Evolutionary conservation across 345 rosid species (phyloP), one percentile per base, ranked within the genome.

Genomic region (Cardamine occulta): DNA sequence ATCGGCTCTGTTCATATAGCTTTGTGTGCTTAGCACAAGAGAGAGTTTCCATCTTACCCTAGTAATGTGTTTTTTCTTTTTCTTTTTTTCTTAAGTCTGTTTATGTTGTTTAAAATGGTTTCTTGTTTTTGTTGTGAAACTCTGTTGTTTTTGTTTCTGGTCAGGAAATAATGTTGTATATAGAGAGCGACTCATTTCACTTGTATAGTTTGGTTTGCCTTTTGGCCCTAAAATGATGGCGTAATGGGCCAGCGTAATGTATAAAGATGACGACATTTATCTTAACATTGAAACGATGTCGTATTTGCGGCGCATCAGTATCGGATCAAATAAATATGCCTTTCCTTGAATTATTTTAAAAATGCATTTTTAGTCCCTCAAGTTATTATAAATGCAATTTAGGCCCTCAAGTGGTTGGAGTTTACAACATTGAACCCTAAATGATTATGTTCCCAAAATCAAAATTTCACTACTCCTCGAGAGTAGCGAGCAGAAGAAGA

Each of bases 1-100:
- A 37, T 15, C 80, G 80, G 72, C 72, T 63, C 51, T 76, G 72
- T 77, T 54, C 65, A 70, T 76, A 34, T 54, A 54, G 49, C 66
- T 45, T 54, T 24, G 55, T 62, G 65, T 66, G 49, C 49, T 45
- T 45, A 35, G 73, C 73, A 35, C 78, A 66, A 57, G 66, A 26
- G 57, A 31, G 60, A 56, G 54, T 69, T 34, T 54, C 26, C 18
- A 28, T 34, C 51, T 62, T 32, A 32, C 19, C 32, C 21, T 11
- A 63, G 56, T 56, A 37, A 63, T 31, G 42, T 54, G 31, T 10
- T 69, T 17, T 54, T 10, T 69, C 13, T 54, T 45, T 40, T 28
- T 47, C 28, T 12, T n/a, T 32, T 32, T n/a, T n/a, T 15, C 18
- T 14, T 5, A 68, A 61, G 39, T 61, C 70, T 69, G 62, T 74